These are phyloP conservation scores for Echinosophora koreensis DNA, from an alignment of 306 rosid species.

Conservation along the genomic window DNA sequence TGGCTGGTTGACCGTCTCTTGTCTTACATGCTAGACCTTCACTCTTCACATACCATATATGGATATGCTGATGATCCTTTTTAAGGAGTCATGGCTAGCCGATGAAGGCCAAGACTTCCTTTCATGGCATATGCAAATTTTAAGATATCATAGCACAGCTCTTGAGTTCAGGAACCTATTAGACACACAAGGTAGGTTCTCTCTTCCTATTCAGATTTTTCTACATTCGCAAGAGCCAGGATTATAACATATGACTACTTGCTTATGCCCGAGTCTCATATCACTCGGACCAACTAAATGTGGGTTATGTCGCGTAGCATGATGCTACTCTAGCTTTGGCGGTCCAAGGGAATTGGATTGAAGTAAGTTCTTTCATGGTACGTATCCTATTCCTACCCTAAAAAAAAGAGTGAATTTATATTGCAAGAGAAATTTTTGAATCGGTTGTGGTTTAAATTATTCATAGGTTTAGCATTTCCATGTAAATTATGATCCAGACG, in stretches of 20 bases:
- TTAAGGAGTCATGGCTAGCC: neutral
- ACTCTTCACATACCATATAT: constrained; percentile 50
- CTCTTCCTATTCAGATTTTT: too few species aligned
- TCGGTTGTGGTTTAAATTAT: too few species aligned
- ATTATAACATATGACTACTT: too few species aligned
- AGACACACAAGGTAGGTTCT: too few species aligned
- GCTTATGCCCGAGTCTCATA: too few species aligned
- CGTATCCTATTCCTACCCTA: neutral
- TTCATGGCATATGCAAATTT: neutral
- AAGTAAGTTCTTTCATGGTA: neutral
- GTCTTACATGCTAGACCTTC: constrained; percentile 69
- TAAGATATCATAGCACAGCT: neutral
- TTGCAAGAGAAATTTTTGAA: too few species aligned
- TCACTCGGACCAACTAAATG: too few species aligned
- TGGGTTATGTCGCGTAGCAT: neutral
- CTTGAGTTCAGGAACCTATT: neutral
- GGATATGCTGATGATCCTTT: neutral
- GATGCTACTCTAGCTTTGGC: neutral
- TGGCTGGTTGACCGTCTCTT: constrained; percentile 71
- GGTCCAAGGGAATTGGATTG: neutral
- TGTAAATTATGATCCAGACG: too few species aligned
- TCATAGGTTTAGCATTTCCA: too few species aligned
- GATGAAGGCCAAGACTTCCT: neutral
- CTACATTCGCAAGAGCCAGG: too few species aligned
- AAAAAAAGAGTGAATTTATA: too few species aligned